phyloP scores from a whole-genome alignment of 306 rosid genomes.

The Prunus padus region DNA sequence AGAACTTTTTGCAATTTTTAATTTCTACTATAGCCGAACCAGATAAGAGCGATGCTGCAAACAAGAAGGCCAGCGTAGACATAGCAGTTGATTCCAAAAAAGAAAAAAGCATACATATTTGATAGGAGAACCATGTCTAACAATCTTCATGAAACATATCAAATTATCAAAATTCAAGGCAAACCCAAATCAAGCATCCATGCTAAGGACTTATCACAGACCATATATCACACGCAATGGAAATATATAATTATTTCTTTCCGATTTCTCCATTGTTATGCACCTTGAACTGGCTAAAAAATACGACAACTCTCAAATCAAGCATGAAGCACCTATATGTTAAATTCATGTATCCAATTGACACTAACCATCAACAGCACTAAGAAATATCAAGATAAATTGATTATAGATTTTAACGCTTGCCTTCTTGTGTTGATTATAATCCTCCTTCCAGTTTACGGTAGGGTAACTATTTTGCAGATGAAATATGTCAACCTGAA shows the following conservation, averaged over 20 bases:
- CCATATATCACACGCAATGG: neutral
- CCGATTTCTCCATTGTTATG: no score
- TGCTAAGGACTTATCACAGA: neutral
- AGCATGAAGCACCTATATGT: neutral
- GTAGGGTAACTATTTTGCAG: conserved; percentile 65
- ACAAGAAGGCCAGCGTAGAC: neutral
- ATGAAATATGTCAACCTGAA: conserved; percentile 87
- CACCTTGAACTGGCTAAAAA: neutral
- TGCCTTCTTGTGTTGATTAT: conserved; percentile 77
- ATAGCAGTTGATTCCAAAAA: neutral
- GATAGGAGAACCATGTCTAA: neutral
- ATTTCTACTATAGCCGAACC: neutral
- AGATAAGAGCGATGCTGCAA: neutral
- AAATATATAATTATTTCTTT: neutral
- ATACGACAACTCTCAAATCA: neutral
- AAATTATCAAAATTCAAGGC: neutral
- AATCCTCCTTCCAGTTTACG: conserved; percentile 68
- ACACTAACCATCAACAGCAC: conserved; percentile 15
- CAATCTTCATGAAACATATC: neutral
- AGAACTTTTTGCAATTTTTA: neutral
- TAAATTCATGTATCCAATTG: neutral
- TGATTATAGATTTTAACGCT: neutral
- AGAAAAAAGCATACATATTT: no score
- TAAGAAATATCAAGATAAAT: conserved; percentile 24
- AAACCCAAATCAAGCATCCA: neutral